A percentile compares a stretch with the other conserved stretches of the same genome.
Conservation (phyloP, 2,329 filamentous ascomycete genomes). For the Botrytis tulipae region DNA sequence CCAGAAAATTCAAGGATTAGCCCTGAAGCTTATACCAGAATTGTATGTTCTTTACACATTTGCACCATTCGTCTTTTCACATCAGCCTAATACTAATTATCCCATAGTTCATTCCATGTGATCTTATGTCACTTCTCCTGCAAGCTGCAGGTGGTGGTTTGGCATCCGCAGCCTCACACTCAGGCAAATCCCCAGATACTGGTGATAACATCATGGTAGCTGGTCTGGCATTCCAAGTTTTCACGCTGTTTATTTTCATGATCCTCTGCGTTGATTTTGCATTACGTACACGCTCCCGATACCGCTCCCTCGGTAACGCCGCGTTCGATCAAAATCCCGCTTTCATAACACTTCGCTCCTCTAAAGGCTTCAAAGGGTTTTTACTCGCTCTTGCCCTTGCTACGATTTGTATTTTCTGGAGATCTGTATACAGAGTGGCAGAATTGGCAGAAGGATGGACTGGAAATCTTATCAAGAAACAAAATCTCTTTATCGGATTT, state of each 20-base stretch:
- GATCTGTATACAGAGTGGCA: slow-evolving; percentile 56
- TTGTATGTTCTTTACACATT: slow-evolving; percentile 41
- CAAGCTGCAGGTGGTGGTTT: slow-evolving; percentile 61
- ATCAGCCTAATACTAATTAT: neutral
- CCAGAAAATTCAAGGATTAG: slow-evolving; percentile 49
- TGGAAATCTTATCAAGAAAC: slow-evolving; percentile 27
- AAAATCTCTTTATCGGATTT: slow-evolving; percentile 37
- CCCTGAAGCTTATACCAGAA: slow-evolving; percentile 49
- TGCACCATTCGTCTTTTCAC: slow-evolving; percentile 37
- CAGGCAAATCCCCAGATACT: slow-evolving; percentile 38
- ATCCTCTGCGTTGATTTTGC: slow-evolving; percentile 39
- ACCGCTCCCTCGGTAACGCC: slow-evolving; percentile 38
- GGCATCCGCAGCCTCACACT: slow-evolving; percentile 49
- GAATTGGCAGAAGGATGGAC: slow-evolving; percentile 52
- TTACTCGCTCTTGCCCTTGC: slow-evolving; percentile 44
- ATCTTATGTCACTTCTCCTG: slow-evolving; percentile 58
- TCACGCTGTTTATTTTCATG: slow-evolving; percentile 54
- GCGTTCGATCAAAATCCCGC: slow-evolving; percentile 29
- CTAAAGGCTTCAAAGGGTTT: slow-evolving; percentile 32
- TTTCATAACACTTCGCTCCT: slow-evolving; percentile 24
- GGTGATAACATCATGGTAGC: slow-evolving; percentile 66
- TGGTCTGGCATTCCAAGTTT: slow-evolving; percentile 60
- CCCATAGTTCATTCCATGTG: slow-evolving; percentile 60
- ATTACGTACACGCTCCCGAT: slow-evolving; percentile 32
- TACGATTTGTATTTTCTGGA: slow-evolving; percentile 55